phyloP scores from a whole-genome alignment of 345 rosid genomes.

The Noccaea bulbosa region DNA sequence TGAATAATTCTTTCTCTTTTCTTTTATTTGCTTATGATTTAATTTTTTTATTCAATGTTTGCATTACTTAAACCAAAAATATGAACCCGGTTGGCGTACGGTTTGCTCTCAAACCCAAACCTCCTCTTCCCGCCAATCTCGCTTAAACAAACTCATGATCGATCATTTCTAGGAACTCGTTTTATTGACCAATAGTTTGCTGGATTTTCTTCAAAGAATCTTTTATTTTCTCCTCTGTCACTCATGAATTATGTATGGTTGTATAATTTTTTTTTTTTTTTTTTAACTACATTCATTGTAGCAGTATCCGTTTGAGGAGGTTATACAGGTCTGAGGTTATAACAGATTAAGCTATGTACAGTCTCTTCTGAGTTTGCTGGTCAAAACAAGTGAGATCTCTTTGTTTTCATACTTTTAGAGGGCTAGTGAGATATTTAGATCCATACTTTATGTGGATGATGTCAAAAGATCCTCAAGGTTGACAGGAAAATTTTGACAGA shows the following conservation, averaged over 20 bases:
- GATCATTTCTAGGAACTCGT: neutral
- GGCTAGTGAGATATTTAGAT: neutral
- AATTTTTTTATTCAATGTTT: neutral
- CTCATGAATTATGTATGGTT: neutral
- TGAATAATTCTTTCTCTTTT: conserved; percentile 6
- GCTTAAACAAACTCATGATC: neutral
- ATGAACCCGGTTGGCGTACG: conserved; percentile 15
- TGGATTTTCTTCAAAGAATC: neutral
- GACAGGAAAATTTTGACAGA: neutral
- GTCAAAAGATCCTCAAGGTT: neutral
- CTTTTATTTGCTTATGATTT: neutral
- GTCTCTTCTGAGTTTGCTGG: neutral
- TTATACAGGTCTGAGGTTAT: neutral
- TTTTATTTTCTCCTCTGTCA: neutral
- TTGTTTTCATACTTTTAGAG: neutral
- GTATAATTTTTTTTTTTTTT: neutral
- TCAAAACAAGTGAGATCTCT: neutral
- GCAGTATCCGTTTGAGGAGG: neutral
- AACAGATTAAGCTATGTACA: neutral
- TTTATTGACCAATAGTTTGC: neutral
- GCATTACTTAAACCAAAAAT: neutral
- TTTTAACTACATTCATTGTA: neutral
- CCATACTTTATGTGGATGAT: neutral
- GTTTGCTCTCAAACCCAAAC: conserved; percentile 18
- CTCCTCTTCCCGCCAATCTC: conserved; percentile 23